These are phyloP conservation scores for Umbelopsis sp. DNA, from an alignment of 371 early-diverging fungal genomes.

Conservation along the genomic window DNA sequence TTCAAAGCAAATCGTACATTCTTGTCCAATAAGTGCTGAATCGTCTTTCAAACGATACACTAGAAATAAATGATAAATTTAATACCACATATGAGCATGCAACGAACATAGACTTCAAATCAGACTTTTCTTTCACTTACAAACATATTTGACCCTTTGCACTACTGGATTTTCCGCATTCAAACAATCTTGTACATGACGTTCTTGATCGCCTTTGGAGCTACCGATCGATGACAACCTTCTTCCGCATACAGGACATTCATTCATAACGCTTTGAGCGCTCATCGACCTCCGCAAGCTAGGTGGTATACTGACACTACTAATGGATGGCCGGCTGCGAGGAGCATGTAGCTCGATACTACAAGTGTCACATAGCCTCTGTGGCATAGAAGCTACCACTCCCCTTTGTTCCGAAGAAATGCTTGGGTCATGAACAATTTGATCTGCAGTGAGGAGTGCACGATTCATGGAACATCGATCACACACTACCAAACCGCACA, in stretches of 20 bases:
- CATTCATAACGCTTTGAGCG: constrained; percentile 63
- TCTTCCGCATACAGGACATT: constrained; percentile 76
- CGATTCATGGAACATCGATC: constrained; percentile 70
- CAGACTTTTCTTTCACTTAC: constrained; percentile 25
- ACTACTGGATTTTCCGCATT: constrained; percentile 40
- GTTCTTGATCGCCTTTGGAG: constrained; percentile 62
- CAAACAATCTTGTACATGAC: constrained; percentile 74
- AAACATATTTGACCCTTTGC: constrained; percentile 34
- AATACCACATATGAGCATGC: background rate
- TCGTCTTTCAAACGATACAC: constrained; percentile 56
- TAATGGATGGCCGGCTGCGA: background rate
- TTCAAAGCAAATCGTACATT: constrained; percentile 86
- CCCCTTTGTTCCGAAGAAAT: constrained; percentile 41
- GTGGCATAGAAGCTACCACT: constrained; percentile 41
- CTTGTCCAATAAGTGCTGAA: constrained; percentile 64
- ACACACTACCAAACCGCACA: constrained; percentile 84
- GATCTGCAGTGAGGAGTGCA: constrained; percentile 49
- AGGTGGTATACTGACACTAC: constrained; percentile 17
- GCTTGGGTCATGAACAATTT: constrained; percentile 58
- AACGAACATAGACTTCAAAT: background rate
- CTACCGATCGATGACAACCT: constrained; percentile 34
- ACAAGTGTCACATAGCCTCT: constrained; percentile 54
- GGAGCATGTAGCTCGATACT: background rate
- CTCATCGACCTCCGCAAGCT: constrained; percentile 46
- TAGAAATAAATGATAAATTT: background rate